Evolutionary conservation across 2,329 filamentous ascomycete genomes (phyloP).

Genomic region (Beauveria australis): DNA sequence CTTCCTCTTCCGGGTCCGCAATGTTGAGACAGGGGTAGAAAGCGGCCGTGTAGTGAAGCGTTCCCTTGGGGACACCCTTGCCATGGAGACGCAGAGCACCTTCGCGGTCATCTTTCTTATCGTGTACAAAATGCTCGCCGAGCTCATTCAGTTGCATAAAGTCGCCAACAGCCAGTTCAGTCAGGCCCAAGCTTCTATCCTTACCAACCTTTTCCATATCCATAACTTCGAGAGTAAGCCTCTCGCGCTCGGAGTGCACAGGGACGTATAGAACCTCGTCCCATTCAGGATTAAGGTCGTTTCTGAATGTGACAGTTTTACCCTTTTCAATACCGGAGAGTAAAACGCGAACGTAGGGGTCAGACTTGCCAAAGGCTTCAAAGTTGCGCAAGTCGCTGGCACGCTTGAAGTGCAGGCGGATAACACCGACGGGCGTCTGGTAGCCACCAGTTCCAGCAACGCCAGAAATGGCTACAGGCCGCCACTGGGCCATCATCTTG

Average conservation of each 20-base stretch:
- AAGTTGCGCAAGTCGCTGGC: slow-evolving; percentile 81
- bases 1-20: slow-evolving; percentile 81
- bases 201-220: slow-evolving; percentile 88
- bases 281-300: slow-evolving; percentile 91
- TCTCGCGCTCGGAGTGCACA: slow-evolving; percentile 76
- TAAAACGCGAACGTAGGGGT: slow-evolving; percentile 83
- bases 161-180: slow-evolving; percentile 70
- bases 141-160: slow-evolving; percentile 70
- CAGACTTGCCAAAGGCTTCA: slow-evolving; percentile 92
- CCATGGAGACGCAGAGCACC: slow-evolving; percentile 67
- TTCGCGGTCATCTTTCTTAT: slow-evolving; percentile 60
- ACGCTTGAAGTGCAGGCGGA: slow-evolving; percentile 85
- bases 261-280: slow-evolving; percentile 94
- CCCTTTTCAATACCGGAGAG: slow-evolving; percentile 86
- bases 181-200: slow-evolving; percentile 75
- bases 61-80: slow-evolving; percentile 68
- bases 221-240: slow-evolving; percentile 87
- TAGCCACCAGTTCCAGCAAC: slow-evolving; percentile 79
- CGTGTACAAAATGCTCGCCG: slow-evolving; percentile 73
- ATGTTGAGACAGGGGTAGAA: slow-evolving; percentile 89
- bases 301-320: slow-evolving; percentile 90
- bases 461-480: slow-evolving; percentile 81
- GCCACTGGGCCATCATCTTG: slow-evolving; percentile 92
- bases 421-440: slow-evolving; percentile 85
- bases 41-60: slow-evolving; percentile 69